Evolutionary conservation across 768 basidiomycete genomes (phyloP), one percentile per base, ranked within the genome.

Genomic region (Amanita rimosa): DNA sequence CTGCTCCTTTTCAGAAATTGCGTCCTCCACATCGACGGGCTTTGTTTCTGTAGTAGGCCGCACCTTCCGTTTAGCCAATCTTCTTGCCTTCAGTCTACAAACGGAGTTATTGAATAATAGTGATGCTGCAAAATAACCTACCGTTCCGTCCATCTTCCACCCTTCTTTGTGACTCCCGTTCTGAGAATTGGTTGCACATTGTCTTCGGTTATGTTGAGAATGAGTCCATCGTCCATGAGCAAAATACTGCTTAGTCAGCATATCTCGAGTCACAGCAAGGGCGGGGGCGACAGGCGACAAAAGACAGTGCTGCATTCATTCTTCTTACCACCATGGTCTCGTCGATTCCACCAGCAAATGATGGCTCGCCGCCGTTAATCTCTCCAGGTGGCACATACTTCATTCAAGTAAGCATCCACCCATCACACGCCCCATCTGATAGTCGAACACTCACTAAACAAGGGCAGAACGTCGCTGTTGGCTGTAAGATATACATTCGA

Each of bases 401-500:
- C 38, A 77, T 91, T 46, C 80, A 86, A 67, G 88, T 84, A 62
- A 63, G 79, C 59, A 26, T 56, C 39, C 42, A 50, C 51, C 53
- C 54, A 44, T 43, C 52, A 49, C 48, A 39, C 37, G 55, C 48
- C 51, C 50, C 57, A 49, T 54, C 55, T 54, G 61, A 64, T 62
- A 63, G 64, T 67, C 59, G 65, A 57, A 60, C 31, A 50, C 46
- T 52, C 55, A 49, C 21, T 43, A 7, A 31, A 49, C 48, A 49
- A 40, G 48, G 50, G 51, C 52, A 58, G 93, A 84, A 81, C 31
- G 81, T 97, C 57, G 76, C 80, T 52, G 87, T 93, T 58, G 96
- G 96, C 49, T 97, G 94, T 72, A 97, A 97, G 70, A 78, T 99
- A 62, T 93, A 84, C 68, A 89, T 95, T 55, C 79, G 78, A 37